These are phyloP conservation scores for Vitis rotundifolia DNA, from an alignment of 164 flowering plant species.

Conservation along the genomic window DNA sequence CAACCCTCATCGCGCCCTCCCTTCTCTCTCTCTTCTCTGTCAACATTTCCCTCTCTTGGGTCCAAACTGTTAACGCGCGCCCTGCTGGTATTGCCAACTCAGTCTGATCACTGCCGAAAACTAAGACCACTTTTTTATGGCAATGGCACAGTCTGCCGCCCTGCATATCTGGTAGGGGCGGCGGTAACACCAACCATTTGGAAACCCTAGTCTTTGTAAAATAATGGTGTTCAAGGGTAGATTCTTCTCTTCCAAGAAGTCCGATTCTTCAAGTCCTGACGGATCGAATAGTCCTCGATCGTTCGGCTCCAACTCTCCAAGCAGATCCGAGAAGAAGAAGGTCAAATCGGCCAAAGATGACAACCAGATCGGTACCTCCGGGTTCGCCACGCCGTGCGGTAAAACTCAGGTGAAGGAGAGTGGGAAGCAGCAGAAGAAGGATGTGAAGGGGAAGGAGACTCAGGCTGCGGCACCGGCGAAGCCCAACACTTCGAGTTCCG, in stretches of 20 bases:
- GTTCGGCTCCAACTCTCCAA: conserved; percentile 57
- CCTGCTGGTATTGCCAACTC: no score
- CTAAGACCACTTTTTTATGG: no score
- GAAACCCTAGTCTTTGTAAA: no score
- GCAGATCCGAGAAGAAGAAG: conserved; percentile 88
- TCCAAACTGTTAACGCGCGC: no score
- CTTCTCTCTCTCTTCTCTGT: no score
- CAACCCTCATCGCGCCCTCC: no score
- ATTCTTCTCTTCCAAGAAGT: conserved; percentile 88
- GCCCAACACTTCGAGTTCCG: conserved; percentile 10
- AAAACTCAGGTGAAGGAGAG: conserved; percentile 38
- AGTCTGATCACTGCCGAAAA: no score
- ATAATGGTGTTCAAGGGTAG: conserved; percentile 88
- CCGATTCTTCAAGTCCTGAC: conserved; percentile 76
- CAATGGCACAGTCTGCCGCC: no score
- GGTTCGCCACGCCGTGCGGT: conserved; percentile 12
- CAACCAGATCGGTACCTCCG: conserved; percentile 12
- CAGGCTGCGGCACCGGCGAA: conserved; percentile 11
- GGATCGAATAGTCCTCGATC: conserved; percentile 83
- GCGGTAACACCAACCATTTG: no score
- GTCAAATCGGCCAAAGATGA: conserved; percentile 48
- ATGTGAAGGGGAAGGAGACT: conserved; percentile 30
- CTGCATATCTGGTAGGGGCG: no score
- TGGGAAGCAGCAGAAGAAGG: conserved; percentile 33
- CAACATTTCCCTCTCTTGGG: no score